Evolutionary conservation across 768 basidiomycete genomes (phyloP), one percentile per base, ranked within the genome.

Genomic region (Polyporus arcularius): DNA sequence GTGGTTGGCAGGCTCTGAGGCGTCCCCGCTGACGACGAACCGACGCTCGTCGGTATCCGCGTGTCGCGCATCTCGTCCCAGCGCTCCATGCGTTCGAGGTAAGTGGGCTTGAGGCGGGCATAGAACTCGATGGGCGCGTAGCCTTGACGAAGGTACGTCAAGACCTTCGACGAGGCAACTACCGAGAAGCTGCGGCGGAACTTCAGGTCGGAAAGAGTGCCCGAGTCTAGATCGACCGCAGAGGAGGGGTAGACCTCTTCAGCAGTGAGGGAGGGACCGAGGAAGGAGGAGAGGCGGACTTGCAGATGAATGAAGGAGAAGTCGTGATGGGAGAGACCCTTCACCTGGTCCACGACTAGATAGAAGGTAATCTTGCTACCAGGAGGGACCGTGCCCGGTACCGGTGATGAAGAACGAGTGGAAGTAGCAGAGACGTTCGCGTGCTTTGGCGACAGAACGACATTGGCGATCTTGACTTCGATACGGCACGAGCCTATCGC

Each of bases 21-120:
- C 15, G 68, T 58, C 41, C 64, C 54, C 30, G 62, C 6, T 21
- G 68, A 67, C 31, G 53, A 60, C 28, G 55, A 55, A 71, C 74
- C 48, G 76, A 70, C 45, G 79, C 73, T 40, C 48, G 59, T 49
- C 75, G 76, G 68, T 70, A 76, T 60, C 64, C 85, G 84, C 50
- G 89, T 85, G 64, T 98, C 95, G 38, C 94, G 85, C 79, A 92
- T 82, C 70, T 95, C 91, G 70, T 98, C 96, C 95, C 94, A 97
- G 57, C 90, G 84, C 69, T 95, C 94, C 74, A 98, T 77, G 6
- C 94, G 85, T 62, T 93, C 90, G 66, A 98, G 73, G 73, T 96
- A 98, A 15, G 87, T 89, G 14, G 92, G 84, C 52, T 85, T 86
- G 61, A 89, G 79, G 7, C 87, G 81, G 14, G 92, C 96, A 66